Base-by-base conservation (phyloP, 768 basidiomycete genomes). In the Boletus eberwhitei region DNA sequence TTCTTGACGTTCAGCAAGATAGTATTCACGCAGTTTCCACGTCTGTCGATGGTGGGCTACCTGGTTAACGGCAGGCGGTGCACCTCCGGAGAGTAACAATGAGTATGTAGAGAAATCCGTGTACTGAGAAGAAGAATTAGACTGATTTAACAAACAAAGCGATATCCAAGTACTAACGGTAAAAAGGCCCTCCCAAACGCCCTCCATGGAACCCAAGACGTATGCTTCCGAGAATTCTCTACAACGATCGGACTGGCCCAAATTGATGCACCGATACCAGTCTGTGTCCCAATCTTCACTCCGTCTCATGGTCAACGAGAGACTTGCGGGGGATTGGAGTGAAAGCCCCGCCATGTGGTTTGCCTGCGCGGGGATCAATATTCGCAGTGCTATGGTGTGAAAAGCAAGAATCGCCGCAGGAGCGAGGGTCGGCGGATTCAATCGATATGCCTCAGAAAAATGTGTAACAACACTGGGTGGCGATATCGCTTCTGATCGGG, bases 21-120 rank as follows among this genome's bases (percentile, higher is more conserved):
- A 83, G 62, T 91, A 83, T 69, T 93, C 90, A 35, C 83, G 82
- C 40, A 97, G 72, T 63, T 85, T 87, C 93, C 93, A 96, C 0
- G 92, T 92, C 65, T 97, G 94, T 17, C 82, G 84, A 69, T 98
- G 93, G 60, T 87, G 82, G 1, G 88, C 91, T 26, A 90, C 84
- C 45, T 84, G 81, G 60, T 89, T 84, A n/a, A 96, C 72, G 9
- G 79, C 75, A 0, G 79, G 69, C 4, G 90, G 87, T 5, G 81
- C 71, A 0, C 77, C 86, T 19, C 89, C 91, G 8, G 80, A 76
- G n/a, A 90, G 77, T 53, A 95, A 77, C 21, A 80, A 79, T 22
- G 87, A 85, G 64, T 96, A 98, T 8, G 88, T 86, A 37, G 83
- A 82, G 67, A 97, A 98, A 60, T 93, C 89, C 19, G 83, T 85